Percentiles rank a stretch among this genome's conserved stretches.
Conservation (phyloP, 371 early-diverging fungal genomes). For the Haplosporangium sp. region DNA sequence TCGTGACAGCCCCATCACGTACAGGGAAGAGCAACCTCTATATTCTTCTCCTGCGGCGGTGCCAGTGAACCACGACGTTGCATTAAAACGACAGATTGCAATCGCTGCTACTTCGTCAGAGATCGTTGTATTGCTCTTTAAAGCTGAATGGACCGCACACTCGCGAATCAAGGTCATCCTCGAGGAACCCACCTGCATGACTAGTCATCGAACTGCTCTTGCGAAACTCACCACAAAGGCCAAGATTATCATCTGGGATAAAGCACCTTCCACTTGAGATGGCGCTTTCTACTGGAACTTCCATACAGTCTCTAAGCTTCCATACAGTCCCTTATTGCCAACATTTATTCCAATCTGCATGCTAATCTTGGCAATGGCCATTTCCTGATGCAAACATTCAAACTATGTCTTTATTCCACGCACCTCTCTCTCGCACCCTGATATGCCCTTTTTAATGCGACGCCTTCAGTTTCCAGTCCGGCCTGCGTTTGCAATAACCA, state of each 20-base stretch:
- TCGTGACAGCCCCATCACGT: no score
- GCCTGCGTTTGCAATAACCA: constrained; percentile 38
- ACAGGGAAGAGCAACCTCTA: constrained; percentile 19
- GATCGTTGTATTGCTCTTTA: constrained; percentile 46
- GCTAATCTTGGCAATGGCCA: no score
- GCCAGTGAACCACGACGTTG: background rate
- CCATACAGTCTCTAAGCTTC: no score
- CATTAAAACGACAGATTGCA: no score
- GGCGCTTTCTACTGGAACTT: no score
- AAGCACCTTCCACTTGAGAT: no score
- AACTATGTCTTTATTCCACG: background rate
- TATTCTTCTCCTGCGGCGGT: background rate
- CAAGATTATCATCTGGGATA: constrained; percentile 55
- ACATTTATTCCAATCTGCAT: no score
- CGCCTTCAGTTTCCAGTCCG: constrained; percentile 22
- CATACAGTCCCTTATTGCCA: no score
- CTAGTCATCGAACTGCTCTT: background rate
- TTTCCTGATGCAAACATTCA: no score
- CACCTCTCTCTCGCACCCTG: constrained; percentile 2
- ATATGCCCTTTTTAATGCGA: constrained; percentile 14
- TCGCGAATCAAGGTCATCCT: constrained; percentile 38
- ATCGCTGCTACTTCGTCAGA: constrained; percentile 11
- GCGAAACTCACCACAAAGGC: constrained; percentile 18
- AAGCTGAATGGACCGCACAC: constrained; percentile 49
- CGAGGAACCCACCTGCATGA: constrained; percentile 23